Base-by-base conservation (phyloP, 2,329 filamentous ascomycete genomes). In the Fusarium brachygibbosum region DNA sequence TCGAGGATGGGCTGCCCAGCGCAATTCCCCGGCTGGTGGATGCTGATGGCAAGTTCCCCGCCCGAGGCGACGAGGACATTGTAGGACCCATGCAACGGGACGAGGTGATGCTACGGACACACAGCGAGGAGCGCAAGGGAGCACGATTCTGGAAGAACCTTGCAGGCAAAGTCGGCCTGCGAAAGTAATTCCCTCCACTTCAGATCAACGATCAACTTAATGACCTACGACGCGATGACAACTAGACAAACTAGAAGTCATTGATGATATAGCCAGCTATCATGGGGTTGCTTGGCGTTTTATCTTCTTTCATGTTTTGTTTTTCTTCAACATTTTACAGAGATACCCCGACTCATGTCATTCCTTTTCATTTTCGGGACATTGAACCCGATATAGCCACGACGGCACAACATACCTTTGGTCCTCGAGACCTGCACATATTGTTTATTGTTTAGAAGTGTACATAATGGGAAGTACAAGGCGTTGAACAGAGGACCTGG, bases 21-120 rank as follows among this genome's bases (percentile, higher is more conserved):
- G 88, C 87, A 58, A 88, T 94, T 68, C 91, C 91, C 0, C 85
- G 87, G 28, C 87, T 94, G 71, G 84, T 90, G 66, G 89, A 92
- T 76, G 84, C 90, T 76, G 86, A 91, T 66, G 91, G 92, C 76
- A 97, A 98, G 79, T 98, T 97, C 75, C 94, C 94, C 25, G 89
- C 91, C 72, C 87, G 95, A 32, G 94, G 94, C 53, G 94, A 97
- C 74, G 91, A 94, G 73, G 94, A 97, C 78, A 97, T 98, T 76
- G 93, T 98, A 44, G 94, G 94, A 2, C 94, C 94, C 9, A 97
- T 98, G 94, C 88, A 89, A 72, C 86, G 87, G 14, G 85, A 87
- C 69, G 82, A 82, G 38, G 80, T 83, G 66, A 88, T 88, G 86
- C 78, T 79, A 31, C 80, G 83, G 46, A 78, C 80, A 16, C 77